These are phyloP conservation scores for Corymbia citriodora DNA, from an alignment of 441 rosid species.

Conservation along the genomic window DNA sequence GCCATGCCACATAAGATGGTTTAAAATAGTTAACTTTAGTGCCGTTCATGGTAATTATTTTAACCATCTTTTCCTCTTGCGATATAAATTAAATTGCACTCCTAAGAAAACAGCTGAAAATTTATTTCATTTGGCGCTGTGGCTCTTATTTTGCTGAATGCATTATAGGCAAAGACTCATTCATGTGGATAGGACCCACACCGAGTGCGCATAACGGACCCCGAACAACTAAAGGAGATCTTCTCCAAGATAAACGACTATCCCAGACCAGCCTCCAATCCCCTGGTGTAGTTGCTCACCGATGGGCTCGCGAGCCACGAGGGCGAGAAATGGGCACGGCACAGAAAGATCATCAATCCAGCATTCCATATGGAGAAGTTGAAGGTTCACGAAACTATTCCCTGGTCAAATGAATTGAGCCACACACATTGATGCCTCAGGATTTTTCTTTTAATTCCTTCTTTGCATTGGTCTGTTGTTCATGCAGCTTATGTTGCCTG, in stretches of 20 bases:
- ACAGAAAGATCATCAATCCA: slow-evolving; percentile 43
- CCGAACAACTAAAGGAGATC: slow-evolving; percentile 32
- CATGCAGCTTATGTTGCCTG: slow-evolving; percentile 36
- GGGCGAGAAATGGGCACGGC: slow-evolving; percentile 46
- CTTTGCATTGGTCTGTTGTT: neutral
- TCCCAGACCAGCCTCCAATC: slow-evolving; percentile 5
- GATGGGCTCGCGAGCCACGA: slow-evolving; percentile 17
- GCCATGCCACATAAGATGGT: fast-evolving
- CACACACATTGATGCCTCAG: neutral
- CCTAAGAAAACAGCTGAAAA: neutral
- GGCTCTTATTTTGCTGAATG: neutral
- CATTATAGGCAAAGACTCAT: slow-evolving; percentile 33
- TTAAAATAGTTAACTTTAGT: no score
- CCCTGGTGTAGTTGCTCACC: slow-evolving; percentile 16
- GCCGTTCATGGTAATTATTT: neutral
- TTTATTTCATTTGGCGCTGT: neutral
- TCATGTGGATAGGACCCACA: slow-evolving; percentile 32
- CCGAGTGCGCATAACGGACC: slow-evolving; percentile 36
- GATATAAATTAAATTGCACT: slow-evolving; percentile 1
- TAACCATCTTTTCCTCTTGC: neutral
- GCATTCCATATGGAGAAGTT: slow-evolving; percentile 47
- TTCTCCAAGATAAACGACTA: slow-evolving; percentile 28
- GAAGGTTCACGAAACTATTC: slow-evolving; percentile 20
- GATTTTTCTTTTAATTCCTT: neutral
- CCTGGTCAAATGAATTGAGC: neutral